A percentile compares a stretch with the other conserved stretches of the same genome.
These are phyloP conservation scores for Eimeria acervulina DNA, from an alignment of 169 alveolate genomes.

Conservation along the genomic window DNA sequence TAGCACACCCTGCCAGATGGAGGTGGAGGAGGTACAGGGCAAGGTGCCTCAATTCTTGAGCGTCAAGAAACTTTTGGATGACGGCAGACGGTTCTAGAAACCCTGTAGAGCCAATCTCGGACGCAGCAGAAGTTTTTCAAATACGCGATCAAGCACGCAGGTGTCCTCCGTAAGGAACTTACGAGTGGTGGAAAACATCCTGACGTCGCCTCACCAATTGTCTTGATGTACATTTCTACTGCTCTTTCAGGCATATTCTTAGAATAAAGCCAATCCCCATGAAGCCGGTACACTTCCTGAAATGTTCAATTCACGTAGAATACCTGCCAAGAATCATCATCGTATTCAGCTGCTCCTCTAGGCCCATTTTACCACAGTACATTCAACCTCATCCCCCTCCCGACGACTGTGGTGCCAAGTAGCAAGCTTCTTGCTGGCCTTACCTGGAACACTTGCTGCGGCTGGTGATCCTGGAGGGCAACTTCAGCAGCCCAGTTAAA, in stretches of 20 bases:
- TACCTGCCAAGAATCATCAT: neutral
- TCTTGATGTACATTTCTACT: conserved; percentile 79
- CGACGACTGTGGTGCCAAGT: neutral
- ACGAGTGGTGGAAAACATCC: neutral
- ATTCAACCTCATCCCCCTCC: neutral
- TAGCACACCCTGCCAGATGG: conserved; percentile 72
- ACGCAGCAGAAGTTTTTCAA: neutral
- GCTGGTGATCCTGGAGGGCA: conserved; percentile 80
- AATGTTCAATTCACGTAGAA: neutral
- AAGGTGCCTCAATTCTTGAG: conserved; percentile 79
- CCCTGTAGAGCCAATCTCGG: conserved; percentile 37
- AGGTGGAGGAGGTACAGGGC: conserved; percentile 80
- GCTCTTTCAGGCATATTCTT: conserved; percentile 83
- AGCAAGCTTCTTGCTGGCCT: neutral
- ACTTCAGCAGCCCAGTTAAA: conserved; percentile 84
- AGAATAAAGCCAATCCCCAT: conserved; percentile 84
- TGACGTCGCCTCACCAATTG: conserved; percentile 76
- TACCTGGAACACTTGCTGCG: conserved; percentile 82
- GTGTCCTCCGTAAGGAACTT: neutral
- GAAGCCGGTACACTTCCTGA: conserved; percentile 84
- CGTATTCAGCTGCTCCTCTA: neutral
- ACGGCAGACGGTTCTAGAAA: conserved; percentile 83
- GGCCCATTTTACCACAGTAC: neutral
- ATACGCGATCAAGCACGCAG: neutral
- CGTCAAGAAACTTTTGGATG: conserved; percentile 80